Evolutionary conservation across 495 filamentous ascomycete genomes (phyloP).

Genomic region (Tuber umbilicatum): DNA sequence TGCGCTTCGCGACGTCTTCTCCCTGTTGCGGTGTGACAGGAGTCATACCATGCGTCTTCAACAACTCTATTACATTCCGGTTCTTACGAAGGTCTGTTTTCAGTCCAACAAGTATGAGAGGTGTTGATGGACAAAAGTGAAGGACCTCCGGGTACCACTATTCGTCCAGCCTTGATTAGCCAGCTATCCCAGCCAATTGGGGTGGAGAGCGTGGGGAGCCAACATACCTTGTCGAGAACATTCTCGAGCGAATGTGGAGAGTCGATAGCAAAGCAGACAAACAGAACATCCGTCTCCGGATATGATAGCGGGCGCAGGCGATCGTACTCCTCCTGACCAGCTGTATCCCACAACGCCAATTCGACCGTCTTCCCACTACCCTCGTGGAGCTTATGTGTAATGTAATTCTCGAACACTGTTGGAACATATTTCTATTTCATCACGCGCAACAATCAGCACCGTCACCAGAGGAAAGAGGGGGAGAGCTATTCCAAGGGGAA

Average conservation of each 20-base stretch:
- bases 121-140: slow-evolving; percentile 96
- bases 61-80: slow-evolving; percentile 90
- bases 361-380: slow-evolving; percentile 86
- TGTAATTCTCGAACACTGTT: slow-evolving; percentile 99
- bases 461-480: not conserved
- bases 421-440: slow-evolving; percentile 91
- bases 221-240: slow-evolving; percentile 89
- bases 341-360: slow-evolving; percentile 96
- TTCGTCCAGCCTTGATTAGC: slow-evolving; percentile 24
- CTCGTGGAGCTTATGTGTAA: slow-evolving; percentile 85
- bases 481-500: not conserved
- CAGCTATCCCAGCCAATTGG: slow-evolving; percentile 11
- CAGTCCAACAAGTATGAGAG: slow-evolving; percentile 86
- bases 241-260: slow-evolving; percentile 97
- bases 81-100: slow-evolving; percentile 95
- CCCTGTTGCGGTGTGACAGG: slow-evolving; percentile 91
- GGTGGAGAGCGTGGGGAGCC: slow-evolving; percentile 4
- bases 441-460: slow-evolving; percentile 5
- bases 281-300: slow-evolving; percentile 92
- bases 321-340: slow-evolving; percentile 98
- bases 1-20: slow-evolving; percentile 73
- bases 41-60: slow-evolving; percentile 93
- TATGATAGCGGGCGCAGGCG: slow-evolving; percentile 91
- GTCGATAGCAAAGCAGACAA: slow-evolving; percentile 98
- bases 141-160: slow-evolving; percentile 99